phyloP scores from a whole-genome alignment of 2,329 filamentous ascomycete species.

The Penicillium hordei region DNA sequence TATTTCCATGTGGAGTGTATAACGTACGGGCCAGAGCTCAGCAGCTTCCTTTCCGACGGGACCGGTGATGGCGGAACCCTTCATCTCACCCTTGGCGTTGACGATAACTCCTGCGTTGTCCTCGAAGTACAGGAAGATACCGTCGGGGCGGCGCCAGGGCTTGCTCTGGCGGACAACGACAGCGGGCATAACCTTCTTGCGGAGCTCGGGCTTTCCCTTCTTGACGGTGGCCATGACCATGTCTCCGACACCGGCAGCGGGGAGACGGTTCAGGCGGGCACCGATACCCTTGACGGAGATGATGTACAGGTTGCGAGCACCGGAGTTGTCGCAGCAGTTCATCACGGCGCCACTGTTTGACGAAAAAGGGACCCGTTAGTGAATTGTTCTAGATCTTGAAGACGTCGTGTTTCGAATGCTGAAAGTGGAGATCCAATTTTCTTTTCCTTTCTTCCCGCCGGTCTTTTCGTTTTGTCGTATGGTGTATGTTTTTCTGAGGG shows the following conservation, averaged over 20 bases:
- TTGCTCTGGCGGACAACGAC: slow-evolving; percentile 99
- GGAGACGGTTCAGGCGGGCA: slow-evolving; percentile 95
- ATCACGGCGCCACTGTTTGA: slow-evolving; percentile 86
- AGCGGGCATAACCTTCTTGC: slow-evolving; percentile 99
- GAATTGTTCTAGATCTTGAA: slow-evolving; percentile 18
- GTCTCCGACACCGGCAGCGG: slow-evolving; percentile 96
- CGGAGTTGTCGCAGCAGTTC: slow-evolving; percentile 99
- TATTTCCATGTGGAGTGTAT: not conserved
- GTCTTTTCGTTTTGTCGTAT: not conserved
- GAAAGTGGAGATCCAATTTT: slow-evolving; percentile 9
- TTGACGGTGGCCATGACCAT: slow-evolving; percentile 99
- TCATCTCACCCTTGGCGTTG: slow-evolving; percentile 99
- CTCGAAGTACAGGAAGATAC: slow-evolving; percentile 99
- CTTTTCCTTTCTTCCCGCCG: slow-evolving; percentile 7
- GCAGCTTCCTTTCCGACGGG: slow-evolving; percentile 99
- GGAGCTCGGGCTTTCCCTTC: slow-evolving; percentile 99
- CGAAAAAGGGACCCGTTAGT: slow-evolving; percentile 22
- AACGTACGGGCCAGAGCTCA: slow-evolving; percentile 94
- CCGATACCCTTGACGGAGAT: slow-evolving; percentile 99
- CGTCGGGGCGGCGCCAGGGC: slow-evolving; percentile 98
- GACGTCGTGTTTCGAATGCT: slow-evolving; percentile 18
- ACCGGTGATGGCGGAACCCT: slow-evolving; percentile 98
- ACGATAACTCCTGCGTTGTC: slow-evolving; percentile 99
- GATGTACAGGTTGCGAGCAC: slow-evolving; percentile 98
- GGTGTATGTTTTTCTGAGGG: not conserved